phyloP scores from a whole-genome alignment of 192 early-diverging fungal genomes.

The Backusella macrospora region DNA sequence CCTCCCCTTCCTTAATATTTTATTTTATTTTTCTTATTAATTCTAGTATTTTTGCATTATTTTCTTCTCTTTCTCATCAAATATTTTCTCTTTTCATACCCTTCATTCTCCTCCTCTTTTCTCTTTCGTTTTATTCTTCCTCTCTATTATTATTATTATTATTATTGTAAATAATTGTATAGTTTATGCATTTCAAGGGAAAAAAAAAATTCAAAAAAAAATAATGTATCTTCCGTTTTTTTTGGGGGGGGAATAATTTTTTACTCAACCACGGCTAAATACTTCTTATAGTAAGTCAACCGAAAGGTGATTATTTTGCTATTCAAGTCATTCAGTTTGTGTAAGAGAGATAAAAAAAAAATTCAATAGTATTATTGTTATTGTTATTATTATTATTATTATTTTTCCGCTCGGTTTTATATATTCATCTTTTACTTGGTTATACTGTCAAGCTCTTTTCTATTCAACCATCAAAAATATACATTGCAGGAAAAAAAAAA shows the following conservation, averaged over 20 bases:
- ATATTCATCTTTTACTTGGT: neutral
- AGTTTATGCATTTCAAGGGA: slow-evolving; percentile 10
- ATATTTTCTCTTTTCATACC: neutral
- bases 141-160: neutral
- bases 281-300: slow-evolving; percentile 4
- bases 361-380: too few relatives aligned
- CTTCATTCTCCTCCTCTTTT: neutral
- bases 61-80: neutral
- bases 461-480: too few relatives aligned
- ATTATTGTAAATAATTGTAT: slow-evolving; percentile 15
- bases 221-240: neutral
- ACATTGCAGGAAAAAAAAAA: too few relatives aligned
- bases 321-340: neutral
- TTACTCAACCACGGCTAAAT: neutral
- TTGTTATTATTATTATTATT: neutral
- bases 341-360: neutral
- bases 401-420: neutral
- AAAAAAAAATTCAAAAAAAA: too few relatives aligned
- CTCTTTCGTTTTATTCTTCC: neutral
- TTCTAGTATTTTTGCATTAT: neutral
- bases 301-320: neutral
- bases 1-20: slow-evolving; percentile 13
- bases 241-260: neutral
- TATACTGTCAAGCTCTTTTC: too few relatives aligned
- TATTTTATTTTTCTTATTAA: neutral